Evolutionary conservation across 2,329 filamentous ascomycete species (phyloP), one percentile per base, ranked within the genome.

Genomic region (Fusarium austroafricanum): DNA sequence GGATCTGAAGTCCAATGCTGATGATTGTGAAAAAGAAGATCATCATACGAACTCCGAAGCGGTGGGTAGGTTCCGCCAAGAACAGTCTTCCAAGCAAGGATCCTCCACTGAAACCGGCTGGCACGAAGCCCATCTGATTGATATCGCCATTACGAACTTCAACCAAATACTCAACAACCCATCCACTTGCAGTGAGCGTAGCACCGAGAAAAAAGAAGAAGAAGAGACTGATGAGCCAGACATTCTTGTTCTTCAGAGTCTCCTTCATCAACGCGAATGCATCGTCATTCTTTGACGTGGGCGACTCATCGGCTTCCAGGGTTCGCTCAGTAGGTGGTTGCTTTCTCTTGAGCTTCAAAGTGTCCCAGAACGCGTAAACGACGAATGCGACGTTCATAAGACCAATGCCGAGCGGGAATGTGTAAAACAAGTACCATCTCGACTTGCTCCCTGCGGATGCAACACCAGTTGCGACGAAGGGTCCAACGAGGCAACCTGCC

Each of bases 101-200:
- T 0, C 88, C 88, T 4, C 86, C 88, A 45, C 83, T 88, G 68
- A 86, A 87, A 5, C 87, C 88, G 0, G 87, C 84, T 0, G 87
- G 85, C 0, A 91, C 84, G 51, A 90, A 91, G 1, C 88, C 88
- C 75, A 89, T 85, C 18, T 84, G 79, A 0, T 84, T 79, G 1
- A 90, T 77, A 3, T 85, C 78, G 1, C 87, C 88, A 4, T 84
- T 78, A 0, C 88, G 84, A n/a, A 87, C 86, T 4, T 83, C 81
- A 9, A 90, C 84, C 5, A 91, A 81, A 55, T 88, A 91, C 66
- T 90, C 87, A 3, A 90, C 88, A 0, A 90, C 84, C 89, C 88
- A 91, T 2, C 89, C 87, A 61, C 79, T 75, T 0, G 86, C 84
- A 0, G 88, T 90, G 3, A 88, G 82, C 2, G 72, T 74, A 0